Percentiles rank a stretch among this genome's conserved stretches.
Conservation (phyloP, 2,329 filamentous ascomycete species). For the Endocalyx cinctus region DNA sequence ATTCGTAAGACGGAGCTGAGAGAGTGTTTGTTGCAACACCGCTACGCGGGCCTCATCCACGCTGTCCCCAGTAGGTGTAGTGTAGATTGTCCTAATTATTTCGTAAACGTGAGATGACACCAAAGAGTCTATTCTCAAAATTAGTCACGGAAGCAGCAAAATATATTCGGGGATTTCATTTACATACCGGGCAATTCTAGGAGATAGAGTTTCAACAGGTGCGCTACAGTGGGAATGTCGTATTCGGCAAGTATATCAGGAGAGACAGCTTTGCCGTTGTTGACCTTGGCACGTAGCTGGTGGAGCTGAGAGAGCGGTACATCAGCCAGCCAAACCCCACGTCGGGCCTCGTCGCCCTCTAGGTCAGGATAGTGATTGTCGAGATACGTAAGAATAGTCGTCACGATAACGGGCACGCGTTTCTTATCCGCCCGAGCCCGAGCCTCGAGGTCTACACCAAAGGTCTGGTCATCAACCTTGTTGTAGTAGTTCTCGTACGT, state of each 20-base stretch:
- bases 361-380: conserved; percentile 97
- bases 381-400: conserved; percentile 87
- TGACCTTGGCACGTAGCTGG: conserved; percentile 74
- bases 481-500: conserved; percentile 99
- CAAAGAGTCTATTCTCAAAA: conserved; percentile 73
- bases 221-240: conserved; percentile 91
- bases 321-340: conserved; percentile 91
- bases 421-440: conserved; percentile 91
- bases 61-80: conserved; percentile 70
- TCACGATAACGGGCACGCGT: conserved; percentile 87
- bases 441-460: conserved; percentile 96
- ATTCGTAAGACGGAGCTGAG: conserved; percentile 90
- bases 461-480: conserved; percentile 94
- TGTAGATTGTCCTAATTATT: conserved; percentile 96
- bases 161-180: neutral
- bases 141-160: neutral
- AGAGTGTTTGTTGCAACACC: conserved; percentile 91
- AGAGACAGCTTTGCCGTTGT: conserved; percentile 77
- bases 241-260: conserved; percentile 77
- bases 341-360: conserved; percentile 88
- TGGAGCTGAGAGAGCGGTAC: conserved; percentile 83
- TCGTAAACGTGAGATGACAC: conserved; percentile 98
- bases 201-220: conserved; percentile 88
- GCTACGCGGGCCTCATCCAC: conserved; percentile 77
- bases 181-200: conserved; percentile 84